Conservation (phyloP, 345 rosid species). For the Brassica juncea region DNA sequence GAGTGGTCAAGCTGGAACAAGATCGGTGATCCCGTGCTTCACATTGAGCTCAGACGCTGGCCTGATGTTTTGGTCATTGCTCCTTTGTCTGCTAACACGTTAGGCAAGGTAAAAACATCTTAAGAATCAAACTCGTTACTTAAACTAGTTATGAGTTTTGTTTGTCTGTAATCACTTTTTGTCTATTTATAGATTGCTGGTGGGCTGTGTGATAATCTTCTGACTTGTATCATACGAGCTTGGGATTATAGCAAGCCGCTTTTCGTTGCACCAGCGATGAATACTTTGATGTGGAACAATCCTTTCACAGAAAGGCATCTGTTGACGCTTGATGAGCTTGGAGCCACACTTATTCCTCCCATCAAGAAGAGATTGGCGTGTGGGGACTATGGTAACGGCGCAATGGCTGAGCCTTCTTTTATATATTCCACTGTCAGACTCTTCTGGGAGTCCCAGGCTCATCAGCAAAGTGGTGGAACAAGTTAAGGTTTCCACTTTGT, state of each 20-base stretch:
- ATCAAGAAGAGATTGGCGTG: slow-evolving; percentile 82
- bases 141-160: background rate
- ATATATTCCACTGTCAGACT: slow-evolving; percentile 57
- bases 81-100: slow-evolving; percentile 90
- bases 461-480: slow-evolving; percentile 32
- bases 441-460: slow-evolving; percentile 62
- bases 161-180: background rate
- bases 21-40: slow-evolving; percentile 87
- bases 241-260: slow-evolving; percentile 88
- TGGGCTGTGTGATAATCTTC: slow-evolving; percentile 85
- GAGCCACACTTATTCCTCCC: slow-evolving; percentile 83
- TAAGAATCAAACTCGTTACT: background rate
- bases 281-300: slow-evolving; percentile 89
- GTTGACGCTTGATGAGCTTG: slow-evolving; percentile 78
- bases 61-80: slow-evolving; percentile 94
- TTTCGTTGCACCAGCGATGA: slow-evolving; percentile 88
- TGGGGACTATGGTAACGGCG: slow-evolving; percentile 86
- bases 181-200: slow-evolving; percentile 72
- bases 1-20: slow-evolving; percentile 91
- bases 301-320: slow-evolving; percentile 91
- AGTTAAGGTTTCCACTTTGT: slow-evolving; percentile 2
- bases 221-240: slow-evolving; percentile 85
- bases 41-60: slow-evolving; percentile 89
- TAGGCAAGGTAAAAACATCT: slow-evolving; percentile 69
- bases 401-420: slow-evolving; percentile 87